Conservation (phyloP, 345 rosid species). For the Trapa incisa region DNA sequence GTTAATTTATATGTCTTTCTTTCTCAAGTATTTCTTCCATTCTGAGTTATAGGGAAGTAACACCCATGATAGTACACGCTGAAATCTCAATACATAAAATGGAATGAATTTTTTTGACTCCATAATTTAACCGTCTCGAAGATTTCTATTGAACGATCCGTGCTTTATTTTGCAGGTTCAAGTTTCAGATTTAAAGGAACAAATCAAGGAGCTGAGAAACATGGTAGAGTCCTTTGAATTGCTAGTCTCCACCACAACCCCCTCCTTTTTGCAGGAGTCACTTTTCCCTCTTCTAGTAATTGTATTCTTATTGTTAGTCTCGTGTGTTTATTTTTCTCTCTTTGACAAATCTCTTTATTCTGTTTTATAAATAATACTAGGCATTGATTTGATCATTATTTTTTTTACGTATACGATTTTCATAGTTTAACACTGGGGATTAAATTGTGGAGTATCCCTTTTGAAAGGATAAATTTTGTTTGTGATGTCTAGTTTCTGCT, state of each 20-base stretch:
- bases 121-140: neutral
- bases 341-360: neutral
- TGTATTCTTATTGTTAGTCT: neutral
- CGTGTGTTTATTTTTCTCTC: neutral
- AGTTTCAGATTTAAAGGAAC: slow-evolving; percentile 27
- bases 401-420: neutral
- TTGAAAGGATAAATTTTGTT: neutral
- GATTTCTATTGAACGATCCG: neutral
- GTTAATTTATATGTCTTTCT: too few species aligned
- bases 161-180: slow-evolving; percentile 25
- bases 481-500: neutral
- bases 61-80: neutral
- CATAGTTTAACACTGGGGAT: neutral
- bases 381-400: neutral
- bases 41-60: neutral
- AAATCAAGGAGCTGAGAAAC: slow-evolving; percentile 20
- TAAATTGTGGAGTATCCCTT: neutral
- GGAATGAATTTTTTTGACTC: neutral
- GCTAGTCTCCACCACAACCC: neutral
- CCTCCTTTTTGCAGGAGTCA: neutral
- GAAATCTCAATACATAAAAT: neutral
- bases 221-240: slow-evolving; percentile 19
- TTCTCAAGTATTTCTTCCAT: neutral
- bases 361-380: neutral
- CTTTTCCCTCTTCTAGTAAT: neutral